Evolutionary conservation across 2,329 filamentous ascomycete species (phyloP).

Genomic region (Phoma herbarum): DNA sequence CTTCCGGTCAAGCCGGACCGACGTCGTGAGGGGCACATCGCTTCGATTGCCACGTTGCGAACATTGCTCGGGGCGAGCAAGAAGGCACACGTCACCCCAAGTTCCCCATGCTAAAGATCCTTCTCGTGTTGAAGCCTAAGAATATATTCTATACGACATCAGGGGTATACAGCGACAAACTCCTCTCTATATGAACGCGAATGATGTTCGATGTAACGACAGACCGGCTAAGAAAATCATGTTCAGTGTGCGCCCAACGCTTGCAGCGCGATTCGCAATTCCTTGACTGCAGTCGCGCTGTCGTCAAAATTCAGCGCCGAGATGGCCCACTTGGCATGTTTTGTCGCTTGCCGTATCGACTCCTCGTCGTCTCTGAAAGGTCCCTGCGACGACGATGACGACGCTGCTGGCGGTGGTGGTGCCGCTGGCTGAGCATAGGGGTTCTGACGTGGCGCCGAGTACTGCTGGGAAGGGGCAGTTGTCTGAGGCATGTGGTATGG

Average conservation of each 20-base stretch:
- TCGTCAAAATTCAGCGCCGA: slow-evolving; percentile 98
- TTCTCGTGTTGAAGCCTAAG: slow-evolving; percentile 18
- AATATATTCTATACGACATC: slow-evolving; percentile 25
- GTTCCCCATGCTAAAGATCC: slow-evolving; percentile 15
- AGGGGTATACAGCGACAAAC: slow-evolving; percentile 20
- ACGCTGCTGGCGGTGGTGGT: slow-evolving; percentile 22
- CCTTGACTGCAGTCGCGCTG: slow-evolving; percentile 85
- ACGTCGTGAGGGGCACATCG: slow-evolving; percentile 8
- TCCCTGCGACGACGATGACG: slow-evolving; percentile 43
- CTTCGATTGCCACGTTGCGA: slow-evolving; percentile 15
- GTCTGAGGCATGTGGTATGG: slow-evolving; percentile 18
- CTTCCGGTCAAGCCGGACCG: slow-evolving; percentile 12
- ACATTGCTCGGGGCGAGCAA: slow-evolving; percentile 18
- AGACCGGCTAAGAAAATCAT: not conserved
- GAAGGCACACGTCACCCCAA: slow-evolving; percentile 21
- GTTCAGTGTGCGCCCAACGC: slow-evolving; percentile 69
- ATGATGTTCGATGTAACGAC: slow-evolving; percentile 2
- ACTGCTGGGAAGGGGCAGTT: slow-evolving; percentile 23
- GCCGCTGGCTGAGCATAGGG: slow-evolving; percentile 33
- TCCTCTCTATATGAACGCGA: slow-evolving; percentile 8
- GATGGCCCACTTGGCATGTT: slow-evolving; percentile 96
- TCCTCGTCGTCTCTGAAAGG: slow-evolving; percentile 70
- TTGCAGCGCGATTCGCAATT: slow-evolving; percentile 78
- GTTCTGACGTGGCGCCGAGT: slow-evolving; percentile 27
- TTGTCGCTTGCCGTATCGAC: slow-evolving; percentile 81